Conservation (phyloP, 139 green algal species). For the Chlorella sp. region DNA sequence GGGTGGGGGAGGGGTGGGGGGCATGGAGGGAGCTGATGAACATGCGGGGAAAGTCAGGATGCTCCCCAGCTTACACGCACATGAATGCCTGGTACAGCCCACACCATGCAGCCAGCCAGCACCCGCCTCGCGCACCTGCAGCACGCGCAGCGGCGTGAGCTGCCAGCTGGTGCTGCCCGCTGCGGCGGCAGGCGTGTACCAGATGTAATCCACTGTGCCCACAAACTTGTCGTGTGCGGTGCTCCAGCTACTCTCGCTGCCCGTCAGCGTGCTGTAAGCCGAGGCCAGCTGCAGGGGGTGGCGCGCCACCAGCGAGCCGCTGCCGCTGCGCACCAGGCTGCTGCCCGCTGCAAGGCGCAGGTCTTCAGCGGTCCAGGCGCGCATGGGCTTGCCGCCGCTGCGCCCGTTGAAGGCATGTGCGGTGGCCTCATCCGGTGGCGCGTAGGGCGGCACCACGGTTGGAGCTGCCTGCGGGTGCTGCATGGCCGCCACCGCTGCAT, state of each 20-base stretch:
- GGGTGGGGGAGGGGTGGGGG: slow-evolving; percentile 53
- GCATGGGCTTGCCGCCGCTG: background rate
- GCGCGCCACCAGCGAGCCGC: background rate
- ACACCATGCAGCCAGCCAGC: too few relatives aligned
- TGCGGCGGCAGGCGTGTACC: slow-evolving; percentile 43
- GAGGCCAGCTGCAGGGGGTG: background rate
- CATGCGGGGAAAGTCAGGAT: too few relatives aligned
- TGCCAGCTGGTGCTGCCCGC: slow-evolving; percentile 21
- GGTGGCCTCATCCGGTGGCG: background rate
- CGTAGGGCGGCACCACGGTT: background rate
- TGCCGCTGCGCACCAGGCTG: background rate
- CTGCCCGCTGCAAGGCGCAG: slow-evolving; percentile 19
- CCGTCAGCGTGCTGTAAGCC: slow-evolving; percentile 9
- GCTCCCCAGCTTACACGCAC: too few relatives aligned
- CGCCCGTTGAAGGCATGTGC: background rate
- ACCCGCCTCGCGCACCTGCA: slow-evolving; percentile 18
- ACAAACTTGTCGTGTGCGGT: slow-evolving; percentile 65
- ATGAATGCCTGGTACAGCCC: too few relatives aligned
- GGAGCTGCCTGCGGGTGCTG: background rate
- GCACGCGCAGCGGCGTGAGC: slow-evolving; percentile 60
- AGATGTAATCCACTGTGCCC: slow-evolving; percentile 84
- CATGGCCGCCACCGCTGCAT: background rate
- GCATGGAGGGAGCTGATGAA: too few relatives aligned
- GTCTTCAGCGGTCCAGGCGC: slow-evolving; percentile 35
- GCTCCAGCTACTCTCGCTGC: slow-evolving; percentile 67